A percentile compares a stretch with the other conserved stretches of the same genome.
phyloP scores from a whole-genome alignment of 2,329 filamentous ascomycete genomes.

The Teratosphaeria pseudoeucalypti region DNA sequence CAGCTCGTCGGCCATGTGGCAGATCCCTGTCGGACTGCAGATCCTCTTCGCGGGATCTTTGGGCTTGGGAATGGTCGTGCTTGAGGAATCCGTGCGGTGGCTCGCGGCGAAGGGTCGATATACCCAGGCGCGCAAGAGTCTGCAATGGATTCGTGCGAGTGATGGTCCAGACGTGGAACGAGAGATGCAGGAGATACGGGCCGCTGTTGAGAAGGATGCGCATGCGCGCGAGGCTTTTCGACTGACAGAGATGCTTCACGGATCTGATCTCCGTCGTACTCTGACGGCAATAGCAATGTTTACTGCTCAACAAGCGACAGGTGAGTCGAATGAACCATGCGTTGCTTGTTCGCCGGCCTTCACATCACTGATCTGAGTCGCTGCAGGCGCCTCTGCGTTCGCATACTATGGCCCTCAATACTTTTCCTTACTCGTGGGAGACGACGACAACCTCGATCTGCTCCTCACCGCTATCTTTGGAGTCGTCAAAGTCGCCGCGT shows the following conservation, averaged over 20 bases:
- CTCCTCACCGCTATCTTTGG: conserved; percentile 45
- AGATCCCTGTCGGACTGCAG: conserved; percentile 45
- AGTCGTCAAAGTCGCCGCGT: conserved; percentile 43
- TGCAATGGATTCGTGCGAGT: conserved; percentile 43
- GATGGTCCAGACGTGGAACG: conserved; percentile 25
- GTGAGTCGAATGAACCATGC: not conserved
- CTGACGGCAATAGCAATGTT: conserved; percentile 39
- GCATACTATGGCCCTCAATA: conserved; percentile 48
- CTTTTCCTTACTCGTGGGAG: conserved; percentile 41
- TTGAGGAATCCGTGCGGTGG: conserved; percentile 43
- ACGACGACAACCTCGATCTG: conserved; percentile 33
- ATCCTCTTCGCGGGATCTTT: conserved; percentile 39
- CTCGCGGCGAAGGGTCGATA: conserved; percentile 37
- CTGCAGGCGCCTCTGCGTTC: conserved; percentile 38
- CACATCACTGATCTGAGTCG: not conserved
- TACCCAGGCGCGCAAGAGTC: conserved; percentile 37
- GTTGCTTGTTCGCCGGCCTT: not conserved
- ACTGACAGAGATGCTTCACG: conserved; percentile 33
- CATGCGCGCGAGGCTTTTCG: conserved; percentile 25
- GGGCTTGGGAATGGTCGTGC: conserved; percentile 38
- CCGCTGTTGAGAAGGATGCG: conserved; percentile 36
- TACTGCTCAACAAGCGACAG: conserved; percentile 43
- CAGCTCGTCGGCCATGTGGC: conserved; percentile 39
- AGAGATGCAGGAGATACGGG: conserved; percentile 43
- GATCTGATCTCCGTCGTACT: conserved; percentile 35